Evolutionary conservation across 2,329 filamentous ascomycete species (phyloP), one percentile per base, ranked within the genome.

Genomic region (Diaporthe ilicicola): DNA sequence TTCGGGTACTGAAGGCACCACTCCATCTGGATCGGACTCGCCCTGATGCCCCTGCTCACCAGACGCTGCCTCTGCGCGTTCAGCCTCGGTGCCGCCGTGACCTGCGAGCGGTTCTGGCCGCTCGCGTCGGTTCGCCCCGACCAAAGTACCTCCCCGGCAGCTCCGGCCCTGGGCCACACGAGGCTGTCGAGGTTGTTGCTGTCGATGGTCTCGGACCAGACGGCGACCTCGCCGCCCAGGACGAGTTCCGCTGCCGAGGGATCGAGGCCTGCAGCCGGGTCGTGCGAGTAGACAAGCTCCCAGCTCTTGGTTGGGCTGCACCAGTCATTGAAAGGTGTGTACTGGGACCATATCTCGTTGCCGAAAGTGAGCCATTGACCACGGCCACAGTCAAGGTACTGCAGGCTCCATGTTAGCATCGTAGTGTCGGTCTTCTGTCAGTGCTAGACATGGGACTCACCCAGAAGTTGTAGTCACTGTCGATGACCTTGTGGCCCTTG

Each of bases 191-290:
- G 79, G 78, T 91, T 94, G n/a, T 89, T 83, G 3, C 89, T 82
- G 80, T 97, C 94, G 73, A 88, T 86, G n/a, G 91, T 92, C 83
- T 97, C 94, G 74, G 88, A 88, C 94, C 94, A 97, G 70, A 94
- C 88, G 69, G 93, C 92, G 19, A 92, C 89, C 82, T 97, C 94
- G 32, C 94, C 94, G 54, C 94, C 94, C 10, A 96, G 80, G 3
- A 97, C 91, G 15, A 93, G 87, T 77, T 91, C 86, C 32, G 89
- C 88, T 53, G 89, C 81, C 32, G 90, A 85, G 12, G 81, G 82
- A 0, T 91, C 87, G 5, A 97, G 85, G 55, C 88, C 89, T 3
- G 83, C 85, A 4, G 90, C 83, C 0, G 94, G 94, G 78, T 97
- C 91, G 80, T 95, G 93, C 24, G 90, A 88, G 85, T 97, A 97